Evolutionary conservation across 2,329 filamentous ascomycete genomes (phyloP).

Genomic region (Botryotinia calthae): DNA sequence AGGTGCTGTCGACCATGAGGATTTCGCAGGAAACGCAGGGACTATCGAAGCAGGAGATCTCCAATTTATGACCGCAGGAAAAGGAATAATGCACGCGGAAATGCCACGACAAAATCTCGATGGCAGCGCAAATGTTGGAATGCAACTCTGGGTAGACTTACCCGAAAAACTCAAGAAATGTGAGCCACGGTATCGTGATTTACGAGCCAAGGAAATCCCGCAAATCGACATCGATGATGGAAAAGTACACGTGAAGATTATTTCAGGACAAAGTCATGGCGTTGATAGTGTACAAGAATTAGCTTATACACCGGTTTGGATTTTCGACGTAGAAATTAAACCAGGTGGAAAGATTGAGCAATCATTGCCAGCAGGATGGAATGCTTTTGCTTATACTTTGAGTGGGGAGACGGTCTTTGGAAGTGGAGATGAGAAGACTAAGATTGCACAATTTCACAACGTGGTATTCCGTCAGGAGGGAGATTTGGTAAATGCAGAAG

Average conservation of each 20-base stretch:
- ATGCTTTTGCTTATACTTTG: conserved; percentile 85
- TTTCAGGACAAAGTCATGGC: conserved; percentile 79
- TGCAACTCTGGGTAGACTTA: conserved; percentile 95
- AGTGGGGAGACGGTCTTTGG: conserved; percentile 67
- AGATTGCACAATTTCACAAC: conserved; percentile 74
- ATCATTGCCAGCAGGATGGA: conserved; percentile 76
- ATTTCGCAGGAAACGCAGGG: conserved; percentile 82
- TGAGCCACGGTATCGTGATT: conserved; percentile 88
- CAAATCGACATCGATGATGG: conserved; percentile 66
- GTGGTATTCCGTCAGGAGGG: conserved; percentile 82
- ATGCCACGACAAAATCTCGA: conserved; percentile 82
- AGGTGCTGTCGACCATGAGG: conserved; percentile 86
- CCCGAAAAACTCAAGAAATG: conserved; percentile 78
- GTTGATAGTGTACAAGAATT: conserved; percentile 85
- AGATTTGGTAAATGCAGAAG: conserved; percentile 69
- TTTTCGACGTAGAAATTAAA: conserved; percentile 76
- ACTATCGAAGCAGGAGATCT: conserved; percentile 85
- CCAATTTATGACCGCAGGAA: conserved; percentile 96
- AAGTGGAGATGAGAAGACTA: conserved; percentile 48
- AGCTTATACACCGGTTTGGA: conserved; percentile 96
- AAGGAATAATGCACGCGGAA: conserved; percentile 90
- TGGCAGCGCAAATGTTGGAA: conserved; percentile 74
- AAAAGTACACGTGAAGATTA: conserved; percentile 81
- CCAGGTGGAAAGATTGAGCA: conserved; percentile 79
- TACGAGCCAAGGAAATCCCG: conserved; percentile 77